Percentiles rank a stretch among this genome's conserved stretches.
Evolutionary conservation across 2,329 filamentous ascomycete genomes (phyloP).

Genomic region (Stenocarpella maydis): DNA sequence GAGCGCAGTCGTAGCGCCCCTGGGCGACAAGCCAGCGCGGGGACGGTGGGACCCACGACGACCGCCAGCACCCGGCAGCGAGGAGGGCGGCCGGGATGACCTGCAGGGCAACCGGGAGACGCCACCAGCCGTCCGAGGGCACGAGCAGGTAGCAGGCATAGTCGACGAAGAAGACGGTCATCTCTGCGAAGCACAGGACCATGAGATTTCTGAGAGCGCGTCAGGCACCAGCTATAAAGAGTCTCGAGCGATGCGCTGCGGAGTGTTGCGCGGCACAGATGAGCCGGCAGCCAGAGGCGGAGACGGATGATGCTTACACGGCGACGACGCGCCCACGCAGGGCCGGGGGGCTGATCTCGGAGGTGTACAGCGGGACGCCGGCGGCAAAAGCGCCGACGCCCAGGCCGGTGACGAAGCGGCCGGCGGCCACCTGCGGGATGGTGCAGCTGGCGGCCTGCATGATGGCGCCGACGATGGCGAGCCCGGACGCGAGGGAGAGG

Average conservation of each 20-base stretch:
- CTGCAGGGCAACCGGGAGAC: conserved; percentile 40
- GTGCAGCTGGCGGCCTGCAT: conserved; percentile 18
- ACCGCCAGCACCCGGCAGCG: conserved; percentile 36
- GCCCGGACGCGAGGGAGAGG: conserved; percentile 40
- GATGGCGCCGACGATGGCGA: conserved; percentile 29
- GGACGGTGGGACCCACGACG: conserved; percentile 36
- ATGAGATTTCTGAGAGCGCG: conserved; percentile 35
- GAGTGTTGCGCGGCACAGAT: neutral
- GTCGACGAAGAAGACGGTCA: conserved; percentile 45
- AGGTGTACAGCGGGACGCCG: conserved; percentile 44
- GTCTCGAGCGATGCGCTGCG: neutral
- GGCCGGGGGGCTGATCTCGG: conserved; percentile 43
- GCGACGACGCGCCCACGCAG: conserved; percentile 43
- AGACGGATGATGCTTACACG: conserved; percentile 7
- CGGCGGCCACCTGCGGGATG: conserved; percentile 39
- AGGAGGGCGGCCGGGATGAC: conserved; percentile 42
- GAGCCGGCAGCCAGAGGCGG: neutral
- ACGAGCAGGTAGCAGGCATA: conserved; percentile 41
- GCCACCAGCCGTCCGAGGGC: conserved; percentile 44
- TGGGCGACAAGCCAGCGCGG: conserved; percentile 37
- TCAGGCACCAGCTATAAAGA: neutral
- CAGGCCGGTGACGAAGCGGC: conserved; percentile 42
- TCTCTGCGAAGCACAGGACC: conserved; percentile 45
- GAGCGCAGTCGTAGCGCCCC: conserved; percentile 37
- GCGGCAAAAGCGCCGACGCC: conserved; percentile 44